Conservation (phyloP, 441 rosid species). For the Populus hybrid region DNA sequence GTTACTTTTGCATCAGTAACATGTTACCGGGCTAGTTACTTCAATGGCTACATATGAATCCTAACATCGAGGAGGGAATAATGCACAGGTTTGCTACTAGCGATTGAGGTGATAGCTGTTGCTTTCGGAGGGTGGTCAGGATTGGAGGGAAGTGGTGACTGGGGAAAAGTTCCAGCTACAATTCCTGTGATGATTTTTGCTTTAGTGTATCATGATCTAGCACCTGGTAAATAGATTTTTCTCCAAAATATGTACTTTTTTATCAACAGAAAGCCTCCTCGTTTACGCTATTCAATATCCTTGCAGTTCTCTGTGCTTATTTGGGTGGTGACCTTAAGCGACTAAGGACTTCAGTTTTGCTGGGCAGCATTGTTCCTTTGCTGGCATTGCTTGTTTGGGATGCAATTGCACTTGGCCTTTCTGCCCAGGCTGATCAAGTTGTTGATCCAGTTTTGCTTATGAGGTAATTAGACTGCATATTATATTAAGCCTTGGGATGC, state of each 20-base stretch:
- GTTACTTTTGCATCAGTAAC: not conserved
- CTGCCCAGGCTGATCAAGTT: constrained; percentile 34
- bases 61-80: constrained; percentile 5
- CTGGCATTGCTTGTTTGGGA: constrained; percentile 57
- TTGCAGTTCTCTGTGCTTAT: constrained; percentile 62
- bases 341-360: constrained; percentile 45
- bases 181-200: constrained; percentile 58
- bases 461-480: constrained; percentile 27
- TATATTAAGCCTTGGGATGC: not conserved
- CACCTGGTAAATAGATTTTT: constrained; percentile 39
- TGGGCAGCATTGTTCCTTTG: constrained; percentile 57
- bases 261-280: not conserved
- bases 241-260: not conserved
- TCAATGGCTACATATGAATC: not conserved
- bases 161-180: constrained; percentile 52
- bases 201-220: constrained; percentile 57
- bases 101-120: constrained; percentile 46
- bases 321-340: constrained; percentile 52
- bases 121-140: constrained; percentile 49
- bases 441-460: constrained; percentile 48
- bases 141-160: constrained; percentile 37
- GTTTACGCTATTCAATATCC: constrained; percentile 1
- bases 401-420: constrained; percentile 45
- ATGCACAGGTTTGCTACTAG: constrained; percentile 43
- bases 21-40: not conserved